Evolutionary conservation across 2,329 filamentous ascomycete species (phyloP).

Genomic region (Rhynchosporium graminicola): DNA sequence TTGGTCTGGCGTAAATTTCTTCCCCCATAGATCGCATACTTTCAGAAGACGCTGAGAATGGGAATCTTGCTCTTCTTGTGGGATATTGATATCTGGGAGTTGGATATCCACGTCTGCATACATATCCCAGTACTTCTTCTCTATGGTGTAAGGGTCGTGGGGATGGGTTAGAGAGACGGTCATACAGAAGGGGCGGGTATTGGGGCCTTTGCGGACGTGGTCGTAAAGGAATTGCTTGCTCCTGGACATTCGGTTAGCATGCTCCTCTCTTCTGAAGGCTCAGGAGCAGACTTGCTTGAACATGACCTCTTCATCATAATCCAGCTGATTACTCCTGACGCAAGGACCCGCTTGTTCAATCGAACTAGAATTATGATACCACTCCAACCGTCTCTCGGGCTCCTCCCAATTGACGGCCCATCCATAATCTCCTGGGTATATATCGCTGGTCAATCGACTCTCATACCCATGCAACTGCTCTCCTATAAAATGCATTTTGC

Average conservation of each 20-base stretch:
- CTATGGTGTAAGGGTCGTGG: conserved; percentile 93
- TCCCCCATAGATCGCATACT: conserved; percentile 83
- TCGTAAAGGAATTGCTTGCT: conserved; percentile 89
- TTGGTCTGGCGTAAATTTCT: conserved; percentile 81
- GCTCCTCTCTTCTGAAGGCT: background rate
- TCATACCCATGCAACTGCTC: conserved; percentile 95
- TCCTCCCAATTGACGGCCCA: conserved; percentile 97
- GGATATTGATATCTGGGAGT: conserved; percentile 75
- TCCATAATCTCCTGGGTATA: conserved; percentile 91
- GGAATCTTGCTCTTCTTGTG: conserved; percentile 78
- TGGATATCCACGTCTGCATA: conserved; percentile 89
- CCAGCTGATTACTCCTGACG: conserved; percentile 89
- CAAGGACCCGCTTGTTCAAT: conserved; percentile 88
- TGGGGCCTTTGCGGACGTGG: conserved; percentile 76
- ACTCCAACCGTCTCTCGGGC: conserved; percentile 81
- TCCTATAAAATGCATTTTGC: conserved; percentile 97
- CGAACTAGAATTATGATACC: conserved; percentile 95
- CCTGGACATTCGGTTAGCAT: conserved; percentile 31
- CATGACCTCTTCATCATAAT: conserved; percentile 96
- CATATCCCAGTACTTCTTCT: conserved; percentile 88
- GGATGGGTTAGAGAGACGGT: conserved; percentile 93
- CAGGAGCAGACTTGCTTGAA: conserved; percentile 53
- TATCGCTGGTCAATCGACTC: conserved; percentile 88
- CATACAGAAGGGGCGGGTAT: conserved; percentile 77
- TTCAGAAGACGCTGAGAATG: conserved; percentile 86